phyloP scores from a whole-genome alignment of 257 asterid species.

The Nicotiana benthamiana region DNA sequence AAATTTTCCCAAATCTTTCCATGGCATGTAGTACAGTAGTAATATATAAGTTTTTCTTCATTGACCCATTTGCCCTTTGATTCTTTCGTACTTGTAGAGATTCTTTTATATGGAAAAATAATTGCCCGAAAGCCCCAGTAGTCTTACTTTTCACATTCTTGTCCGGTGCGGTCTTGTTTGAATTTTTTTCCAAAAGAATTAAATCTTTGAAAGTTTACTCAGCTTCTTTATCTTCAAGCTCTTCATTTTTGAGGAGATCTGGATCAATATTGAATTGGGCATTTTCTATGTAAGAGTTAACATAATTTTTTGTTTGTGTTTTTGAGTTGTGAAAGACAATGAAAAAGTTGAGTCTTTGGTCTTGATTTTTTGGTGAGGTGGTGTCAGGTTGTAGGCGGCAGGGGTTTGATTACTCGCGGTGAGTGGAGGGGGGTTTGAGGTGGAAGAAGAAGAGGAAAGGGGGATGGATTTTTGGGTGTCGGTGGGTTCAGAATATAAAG shows the following conservation, averaged over 20 bases:
- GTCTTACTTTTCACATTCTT: background rate
- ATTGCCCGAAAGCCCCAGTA: background rate
- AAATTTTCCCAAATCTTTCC: background rate
- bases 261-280: constrained; percentile 4
- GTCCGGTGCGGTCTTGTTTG: background rate
- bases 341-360: background rate
- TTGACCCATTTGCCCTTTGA: too few species aligned
- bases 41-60: too few species aligned
- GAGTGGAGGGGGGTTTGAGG: too few species aligned
- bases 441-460: too few species aligned
- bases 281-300: background rate
- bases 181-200: background rate
- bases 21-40: background rate
- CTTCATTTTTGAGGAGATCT: background rate
- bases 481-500: too few species aligned
- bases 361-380: too few species aligned
- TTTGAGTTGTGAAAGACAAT: background rate
- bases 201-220: background rate
- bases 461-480: too few species aligned
- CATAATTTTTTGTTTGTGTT: background rate
- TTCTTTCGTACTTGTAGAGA: constrained; percentile 13
- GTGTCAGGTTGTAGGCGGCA: too few species aligned
- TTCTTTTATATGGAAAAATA: constrained; percentile 16
- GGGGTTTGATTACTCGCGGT: too few species aligned
- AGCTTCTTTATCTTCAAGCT: background rate